Base-by-base conservation (phyloP, 129 eudicot species). In the Helianthus tuberosus region DNA sequence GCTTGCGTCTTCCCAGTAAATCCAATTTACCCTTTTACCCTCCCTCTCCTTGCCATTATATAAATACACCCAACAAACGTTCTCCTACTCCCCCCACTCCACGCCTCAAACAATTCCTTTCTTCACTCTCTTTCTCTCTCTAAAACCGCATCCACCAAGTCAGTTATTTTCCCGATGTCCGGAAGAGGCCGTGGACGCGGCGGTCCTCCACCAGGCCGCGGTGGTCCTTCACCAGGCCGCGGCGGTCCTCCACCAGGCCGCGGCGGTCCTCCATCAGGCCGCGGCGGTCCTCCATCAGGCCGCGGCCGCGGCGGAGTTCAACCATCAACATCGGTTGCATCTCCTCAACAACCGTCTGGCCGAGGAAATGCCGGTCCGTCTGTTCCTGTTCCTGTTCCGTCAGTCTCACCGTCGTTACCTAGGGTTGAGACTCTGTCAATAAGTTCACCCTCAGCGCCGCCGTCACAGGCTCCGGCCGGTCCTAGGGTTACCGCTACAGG, bases 111-210 rank as follows among this genome's bases (percentile, higher is more conserved):
- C 38, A 8, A 61, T 62, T 14, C 20, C 67, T 50, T 15, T 12
- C 39, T 3, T 12, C 11, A 15, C 32, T 32, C 11, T 62, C 32
- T 32, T 7, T 62, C 78, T 74, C 84, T 69, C 73, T 81, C 68
- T 5, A 48, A 66, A 73, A 75, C 68, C 60, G 77, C 13, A 29
- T 11, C 49, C 61, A 48, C 12, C 2, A 6, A 6, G 9, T 9
- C 8, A 25, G 20, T 20, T 12, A 6, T 9, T 57, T 60, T 78
- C 17, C 72, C 66, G 59, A 78, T 83, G 86, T 83, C 83, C 0
- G 85, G 77, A 4, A 69, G 88, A 35, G 84, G 84, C 16, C 68
- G 86, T 23, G 81, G 94, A 2, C 68, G 86, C 8, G 54, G 72
- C 8, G 87, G 79, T 20, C 23, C 23, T 20, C 23, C 23, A 20